Evolutionary conservation across 2,329 filamentous ascomycete species (phyloP), one percentile per base, ranked within the genome.

Genomic region (Nemania sp.): DNA sequence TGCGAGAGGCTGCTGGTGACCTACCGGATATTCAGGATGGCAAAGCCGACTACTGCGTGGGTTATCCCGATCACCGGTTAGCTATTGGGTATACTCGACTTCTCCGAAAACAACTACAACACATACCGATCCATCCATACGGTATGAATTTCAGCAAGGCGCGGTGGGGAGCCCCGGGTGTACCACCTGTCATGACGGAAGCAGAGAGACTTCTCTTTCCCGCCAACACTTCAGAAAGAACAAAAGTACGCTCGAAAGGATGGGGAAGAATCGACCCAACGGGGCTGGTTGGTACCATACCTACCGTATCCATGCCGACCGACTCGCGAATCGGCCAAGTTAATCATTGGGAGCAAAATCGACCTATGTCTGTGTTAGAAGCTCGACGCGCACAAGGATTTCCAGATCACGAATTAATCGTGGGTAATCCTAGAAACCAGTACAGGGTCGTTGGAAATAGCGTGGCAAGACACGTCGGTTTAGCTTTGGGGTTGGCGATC

Each of bases 371-470:
- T 0, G 73, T 94, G 2, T 79, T 88, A 77, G 91, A 95, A 72
- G 83, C 81, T 0, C 77, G 88, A 1, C 78, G 89, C 1, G 88
- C 87, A 0, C 91, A 95, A 71, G 88, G 89, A 0, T 86, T 90
- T 42, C 85, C 80, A 0, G 89, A 94, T 57, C 65, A 86, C 5
- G 91, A 94, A 59, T 81, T 93, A 0, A 72, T 96, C 0, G 73
- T 93, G 1, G 90, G 90, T 0, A 68, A 55, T 0, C 72, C 81
- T 0, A 10, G 39, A 0, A 76, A 86, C 1, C 87, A 91, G 69
- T 87, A 84, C 76, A 83, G 81, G 56, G 84, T 91, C 18, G 79
- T 93, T 0, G 91, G 91, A 0, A 96, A 96, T 72, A 90, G 87
- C 29, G 91, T 96, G 0, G 85, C 90, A 2, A 78, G 90, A 9